Evolutionary conservation across 2,329 filamentous ascomycete genomes (phyloP).

Genomic region (Penicillium fuscoglaucum): DNA sequence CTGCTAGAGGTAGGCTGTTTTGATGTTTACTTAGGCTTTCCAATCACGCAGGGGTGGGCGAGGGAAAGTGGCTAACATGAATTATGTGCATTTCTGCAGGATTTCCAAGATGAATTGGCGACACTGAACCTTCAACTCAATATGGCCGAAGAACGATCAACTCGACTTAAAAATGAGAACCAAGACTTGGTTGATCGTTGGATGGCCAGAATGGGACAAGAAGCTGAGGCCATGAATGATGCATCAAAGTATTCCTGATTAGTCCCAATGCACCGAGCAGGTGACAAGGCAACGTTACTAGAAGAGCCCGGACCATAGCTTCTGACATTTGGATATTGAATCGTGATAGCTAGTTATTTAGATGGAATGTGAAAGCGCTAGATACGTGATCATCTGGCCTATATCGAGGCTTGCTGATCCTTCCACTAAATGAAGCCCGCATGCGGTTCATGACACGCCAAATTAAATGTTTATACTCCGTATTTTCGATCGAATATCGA

Average conservation of each 20-base stretch:
- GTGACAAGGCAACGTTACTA: not conserved
- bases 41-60: not conserved
- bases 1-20: slow-evolving; percentile 66
- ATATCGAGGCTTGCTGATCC: not conserved
- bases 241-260: slow-evolving; percentile 49
- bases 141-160: slow-evolving; percentile 73
- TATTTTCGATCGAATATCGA: no score
- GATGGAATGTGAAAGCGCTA: not conserved
- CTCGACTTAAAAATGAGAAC: slow-evolving; percentile 77
- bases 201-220: slow-evolving; percentile 83
- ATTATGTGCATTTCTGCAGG: slow-evolving; percentile 43
- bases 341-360: not conserved
- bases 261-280: not conserved
- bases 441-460: not conserved
- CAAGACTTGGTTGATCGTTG: slow-evolving; percentile 85
- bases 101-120: slow-evolving; percentile 91
- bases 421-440: not conserved
- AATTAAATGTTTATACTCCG: not conserved
- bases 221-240: slow-evolving; percentile 84
- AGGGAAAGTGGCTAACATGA: not conserved
- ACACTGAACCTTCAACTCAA: slow-evolving; percentile 84
- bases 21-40: not conserved
- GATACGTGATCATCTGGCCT: not conserved
- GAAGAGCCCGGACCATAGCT: not conserved
- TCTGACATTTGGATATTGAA: not conserved